Evolutionary conservation across 768 basidiomycete genomes (phyloP).

Genomic region (Dioszegia crocea): DNA sequence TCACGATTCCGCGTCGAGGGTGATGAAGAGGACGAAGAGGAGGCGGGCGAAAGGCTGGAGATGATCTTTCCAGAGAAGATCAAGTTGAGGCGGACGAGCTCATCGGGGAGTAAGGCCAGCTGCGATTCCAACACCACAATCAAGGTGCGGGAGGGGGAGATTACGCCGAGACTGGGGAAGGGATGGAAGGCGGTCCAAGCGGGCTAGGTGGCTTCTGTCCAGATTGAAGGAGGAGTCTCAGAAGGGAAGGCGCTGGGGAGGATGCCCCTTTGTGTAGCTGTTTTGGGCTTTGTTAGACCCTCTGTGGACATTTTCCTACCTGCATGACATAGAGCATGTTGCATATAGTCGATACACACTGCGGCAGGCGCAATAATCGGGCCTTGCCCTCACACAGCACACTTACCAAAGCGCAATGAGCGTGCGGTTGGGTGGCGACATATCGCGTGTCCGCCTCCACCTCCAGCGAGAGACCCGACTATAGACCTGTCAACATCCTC

Average conservation of each 20-base stretch:
- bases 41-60: background rate
- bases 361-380: too few species aligned
- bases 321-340: background rate
- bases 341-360: background rate
- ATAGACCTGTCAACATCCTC: too few species aligned
- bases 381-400: too few species aligned
- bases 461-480: too few species aligned
- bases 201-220: background rate
- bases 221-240: background rate
- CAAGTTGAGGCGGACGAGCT: conserved; percentile 4
- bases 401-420: too few species aligned
- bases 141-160: conserved; percentile 11
- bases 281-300: background rate
- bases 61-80: background rate
- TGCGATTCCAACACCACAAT: conserved; percentile 21
- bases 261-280: background rate
- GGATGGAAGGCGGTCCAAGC: conserved; percentile 8
- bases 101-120: conserved; percentile 2
- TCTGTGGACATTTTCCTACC: background rate
- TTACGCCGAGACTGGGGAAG: conserved; percentile 13
- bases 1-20: background rate
- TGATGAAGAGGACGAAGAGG: conserved; percentile 1
- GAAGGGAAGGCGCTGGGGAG: background rate
- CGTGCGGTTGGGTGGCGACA: too few species aligned
- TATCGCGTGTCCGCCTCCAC: too few species aligned